Evolutionary conservation across 2,329 filamentous ascomycete species (phyloP).

Genomic region (Camptophora hylomeconis): DNA sequence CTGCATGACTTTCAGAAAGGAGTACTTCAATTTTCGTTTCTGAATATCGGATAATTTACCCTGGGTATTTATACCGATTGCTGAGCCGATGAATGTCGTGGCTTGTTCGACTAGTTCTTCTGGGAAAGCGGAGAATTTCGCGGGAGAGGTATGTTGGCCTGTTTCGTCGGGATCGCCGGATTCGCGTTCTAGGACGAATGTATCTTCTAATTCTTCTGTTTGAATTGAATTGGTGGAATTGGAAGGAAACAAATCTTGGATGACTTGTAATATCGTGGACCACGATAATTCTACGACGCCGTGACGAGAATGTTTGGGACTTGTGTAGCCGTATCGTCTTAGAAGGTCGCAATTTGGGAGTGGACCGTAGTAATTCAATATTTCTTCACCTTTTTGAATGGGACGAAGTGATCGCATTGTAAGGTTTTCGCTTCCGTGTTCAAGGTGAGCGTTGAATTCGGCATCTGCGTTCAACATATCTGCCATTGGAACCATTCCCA

Average conservation of each 20-base stretch:
- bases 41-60: neutral
- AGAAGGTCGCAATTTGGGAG: conserved; percentile 72
- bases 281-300: conserved; percentile 72
- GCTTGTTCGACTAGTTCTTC: conserved; percentile 4
- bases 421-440: conserved; percentile 46
- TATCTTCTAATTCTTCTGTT: conserved; percentile 42
- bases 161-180: conserved; percentile 9
- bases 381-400: conserved; percentile 59
- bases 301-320: conserved; percentile 59
- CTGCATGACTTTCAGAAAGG: conserved; percentile 5
- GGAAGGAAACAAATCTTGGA: conserved; percentile 28
- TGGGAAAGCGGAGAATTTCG: conserved; percentile 3
- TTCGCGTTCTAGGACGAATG: conserved; percentile 47
- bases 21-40: neutral
- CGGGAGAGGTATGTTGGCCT: conserved; percentile 1
- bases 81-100: neutral
- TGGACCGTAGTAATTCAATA: conserved; percentile 82
- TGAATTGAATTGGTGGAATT: conserved; percentile 21
- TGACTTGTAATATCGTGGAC: conserved; percentile 38
- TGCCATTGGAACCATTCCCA: conserved; percentile 68
- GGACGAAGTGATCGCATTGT: conserved; percentile 59
- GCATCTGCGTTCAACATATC: conserved; percentile 84
- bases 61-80: neutral
- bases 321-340: conserved; percentile 78
- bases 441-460: conserved; percentile 45